Base-by-base conservation (phyloP, 2,329 filamentous ascomycete genomes). In the Paecilomyces variotii region DNA sequence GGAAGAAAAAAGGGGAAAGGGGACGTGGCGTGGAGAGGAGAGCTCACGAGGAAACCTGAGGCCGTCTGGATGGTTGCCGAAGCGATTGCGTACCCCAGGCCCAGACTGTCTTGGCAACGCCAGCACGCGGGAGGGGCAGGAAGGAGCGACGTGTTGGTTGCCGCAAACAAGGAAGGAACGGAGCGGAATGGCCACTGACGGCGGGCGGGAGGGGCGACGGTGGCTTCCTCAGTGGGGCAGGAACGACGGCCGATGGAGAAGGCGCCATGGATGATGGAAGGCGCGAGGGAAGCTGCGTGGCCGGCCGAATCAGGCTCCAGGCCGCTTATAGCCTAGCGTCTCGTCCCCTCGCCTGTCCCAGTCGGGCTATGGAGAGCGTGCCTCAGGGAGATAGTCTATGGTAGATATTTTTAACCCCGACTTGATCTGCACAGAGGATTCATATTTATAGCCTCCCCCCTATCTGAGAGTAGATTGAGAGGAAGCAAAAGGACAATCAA, bases 81-180 rank as follows among this genome's bases (percentile, higher is more conserved):
- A 52, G 50, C 50, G 50, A 52, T 52, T 52, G 50, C 50, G 50
- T 52, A 52, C 50, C 27, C 50, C 50, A 28, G 50, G 50, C 50
- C 50, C 25, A 52, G 50, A 26, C 50, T 28, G 50, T 26, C 50
- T 52, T 52, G 50, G 50, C 50, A 45, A 45, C n/a, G 14, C n/a
- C 39, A n/a, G 39, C 11, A 39, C 2, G 35, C 35, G 35, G 35
- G 35, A 39, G 35, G 35, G 30, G 12, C 3, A 19, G 39, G 39
- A 45, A 45, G 39, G 39, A 45, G 19, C 39, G 39, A 45, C 39
- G 35, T 45, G 35, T 24, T 19, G 39, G 39, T 11, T 39, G 14
- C 35, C 35, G 35, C 35, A 45, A 45, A 45, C n/a, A 45, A 14
- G 39, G 39, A 45, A 45, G 39, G 39, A 45, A 45, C 39, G 39